A percentile compares a stretch with the other conserved stretches of the same genome.
Evolutionary conservation across 352 stramenopile species (phyloP).

Genomic region (Phytopythium delawarense): DNA sequence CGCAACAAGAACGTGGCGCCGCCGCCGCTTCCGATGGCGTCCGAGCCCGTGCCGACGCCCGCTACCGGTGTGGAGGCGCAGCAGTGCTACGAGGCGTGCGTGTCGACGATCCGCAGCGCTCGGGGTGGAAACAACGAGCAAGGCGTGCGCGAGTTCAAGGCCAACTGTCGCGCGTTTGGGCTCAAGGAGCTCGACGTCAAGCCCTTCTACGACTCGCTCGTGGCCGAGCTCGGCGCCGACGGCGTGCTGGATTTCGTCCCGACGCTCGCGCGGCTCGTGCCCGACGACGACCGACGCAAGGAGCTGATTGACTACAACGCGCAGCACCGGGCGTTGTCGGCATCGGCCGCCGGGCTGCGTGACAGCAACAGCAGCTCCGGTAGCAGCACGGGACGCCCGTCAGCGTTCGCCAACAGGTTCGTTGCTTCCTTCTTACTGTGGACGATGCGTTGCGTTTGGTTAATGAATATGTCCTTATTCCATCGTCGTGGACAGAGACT

Average conservation of each 20-base stretch:
- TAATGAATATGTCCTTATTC: not conserved
- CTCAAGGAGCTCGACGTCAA: conserved; percentile 53
- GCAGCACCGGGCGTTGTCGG: conserved; percentile 15
- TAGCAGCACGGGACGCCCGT: conserved; percentile 7
- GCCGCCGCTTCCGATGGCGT: conserved; percentile 12
- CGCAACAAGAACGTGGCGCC: conserved; percentile 13
- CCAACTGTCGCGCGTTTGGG: conserved; percentile 54
- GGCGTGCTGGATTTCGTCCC: conserved; percentile 40
- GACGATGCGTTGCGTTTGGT: not conserved
- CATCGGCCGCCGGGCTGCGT: not conserved
- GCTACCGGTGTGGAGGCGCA: conserved; percentile 49
- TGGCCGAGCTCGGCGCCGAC: conserved; percentile 39
- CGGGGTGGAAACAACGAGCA: conserved; percentile 48
- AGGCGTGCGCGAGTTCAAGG: conserved; percentile 56
- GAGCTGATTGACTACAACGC: conserved; percentile 55
- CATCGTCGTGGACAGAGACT: conserved; percentile 5
- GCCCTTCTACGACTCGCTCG: conserved; percentile 48
- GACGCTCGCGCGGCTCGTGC: conserved; percentile 43
- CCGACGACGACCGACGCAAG: conserved; percentile 41
- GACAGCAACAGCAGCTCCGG: conserved; percentile 15
- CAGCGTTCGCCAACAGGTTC: conserved; percentile 15
- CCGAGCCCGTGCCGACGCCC: conserved; percentile 36
- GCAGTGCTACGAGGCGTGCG: conserved; percentile 48
- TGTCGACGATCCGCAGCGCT: conserved; percentile 48
- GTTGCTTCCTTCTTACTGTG: not conserved